phyloP scores from a whole-genome alignment of 2,329 filamentous ascomycete species.

The Aspergillus ochraceoroseus region DNA sequence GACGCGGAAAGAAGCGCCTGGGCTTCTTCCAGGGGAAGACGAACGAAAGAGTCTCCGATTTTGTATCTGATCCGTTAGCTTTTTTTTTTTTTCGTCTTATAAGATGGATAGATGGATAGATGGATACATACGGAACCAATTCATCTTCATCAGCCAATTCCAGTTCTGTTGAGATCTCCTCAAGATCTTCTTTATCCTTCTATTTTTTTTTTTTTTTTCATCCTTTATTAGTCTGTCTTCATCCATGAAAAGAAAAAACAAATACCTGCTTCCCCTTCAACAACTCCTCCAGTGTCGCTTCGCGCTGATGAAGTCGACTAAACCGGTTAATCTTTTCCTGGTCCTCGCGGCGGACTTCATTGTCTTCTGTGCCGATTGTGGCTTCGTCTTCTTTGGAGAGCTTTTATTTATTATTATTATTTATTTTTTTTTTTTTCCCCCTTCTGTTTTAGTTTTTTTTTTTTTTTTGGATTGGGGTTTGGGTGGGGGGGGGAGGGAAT shows the following conservation, averaged over 20 bases:
- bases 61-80: conserved; percentile 66
- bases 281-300: conserved; percentile 72
- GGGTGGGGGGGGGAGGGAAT: conserved; percentile 12
- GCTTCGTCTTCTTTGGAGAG: conserved; percentile 91
- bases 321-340: conserved; percentile 99
- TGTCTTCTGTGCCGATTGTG: conserved; percentile 67
- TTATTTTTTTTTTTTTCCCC: neutral
- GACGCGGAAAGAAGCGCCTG: conserved; percentile 75
- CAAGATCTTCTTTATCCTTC: conserved; percentile 98
- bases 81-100: no score
- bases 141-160: conserved; percentile 96
- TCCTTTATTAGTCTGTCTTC: no score
- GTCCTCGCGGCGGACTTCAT: conserved; percentile 91
- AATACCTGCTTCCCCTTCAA: conserved; percentile 67
- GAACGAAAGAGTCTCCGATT: conserved; percentile 92
- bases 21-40: conserved; percentile 74
- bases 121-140: conserved; percentile 73
- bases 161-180: conserved; percentile 84
- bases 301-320: conserved; percentile 85
- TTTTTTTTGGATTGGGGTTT: neutral
- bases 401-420: conserved; percentile 46
- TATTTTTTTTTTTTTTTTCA: conserved; percentile 36
- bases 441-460: neutral
- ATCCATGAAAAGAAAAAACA: neutral
- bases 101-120: no score